Conservation (phyloP, 208 protist species). For the Borovskyia barvae region DNA sequence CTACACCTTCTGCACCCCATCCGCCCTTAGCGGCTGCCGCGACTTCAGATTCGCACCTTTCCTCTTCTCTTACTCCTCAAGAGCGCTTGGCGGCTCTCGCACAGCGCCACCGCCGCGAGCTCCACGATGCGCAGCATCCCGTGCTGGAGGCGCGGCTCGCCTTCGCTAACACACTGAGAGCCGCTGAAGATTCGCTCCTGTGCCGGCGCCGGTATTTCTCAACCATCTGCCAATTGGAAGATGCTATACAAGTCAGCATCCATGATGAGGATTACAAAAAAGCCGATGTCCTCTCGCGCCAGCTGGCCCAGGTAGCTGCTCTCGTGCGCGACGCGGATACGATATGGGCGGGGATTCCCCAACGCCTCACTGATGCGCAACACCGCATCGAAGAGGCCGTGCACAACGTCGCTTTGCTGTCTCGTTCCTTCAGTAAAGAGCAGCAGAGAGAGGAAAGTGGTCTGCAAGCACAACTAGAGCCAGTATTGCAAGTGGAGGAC, state of each 20-base stretch:
- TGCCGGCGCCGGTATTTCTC: slow-evolving; percentile 7
- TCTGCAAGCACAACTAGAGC: slow-evolving; percentile 6
- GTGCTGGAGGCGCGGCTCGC: slow-evolving; percentile 10
- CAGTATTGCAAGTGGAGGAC: slow-evolving; percentile 14
- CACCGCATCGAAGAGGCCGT: slow-evolving; percentile 12
- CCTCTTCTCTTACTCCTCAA: too few relatives aligned
- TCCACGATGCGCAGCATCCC: not conserved
- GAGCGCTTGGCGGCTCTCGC: too few relatives aligned
- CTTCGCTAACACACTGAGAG: slow-evolving; percentile 7
- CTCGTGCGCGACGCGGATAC: slow-evolving; percentile 14
- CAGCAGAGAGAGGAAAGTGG: slow-evolving; percentile 7
- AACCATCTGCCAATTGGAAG: slow-evolving; percentile 12
- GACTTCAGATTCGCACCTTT: too few relatives aligned
- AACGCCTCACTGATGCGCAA: not conserved
- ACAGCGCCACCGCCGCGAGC: slow-evolving; percentile 6
- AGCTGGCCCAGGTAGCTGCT: not conserved
- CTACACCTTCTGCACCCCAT: too few relatives aligned
- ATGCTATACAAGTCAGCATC: slow-evolving; percentile 20
- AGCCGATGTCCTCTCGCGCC: slow-evolving; percentile 21
- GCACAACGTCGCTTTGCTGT: slow-evolving; percentile 2
- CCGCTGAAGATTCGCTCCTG: slow-evolving; percentile 7
- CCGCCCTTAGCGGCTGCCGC: not conserved
- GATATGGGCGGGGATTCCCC: slow-evolving; percentile 2
- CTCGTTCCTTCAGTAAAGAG: slow-evolving; percentile 14
- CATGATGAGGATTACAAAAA: slow-evolving; percentile 32